A percentile compares a stretch with the other conserved stretches of the same genome.
phyloP scores from a whole-genome alignment of 108 stramenopile species.

The Cylindrotheca fusiformis region DNA sequence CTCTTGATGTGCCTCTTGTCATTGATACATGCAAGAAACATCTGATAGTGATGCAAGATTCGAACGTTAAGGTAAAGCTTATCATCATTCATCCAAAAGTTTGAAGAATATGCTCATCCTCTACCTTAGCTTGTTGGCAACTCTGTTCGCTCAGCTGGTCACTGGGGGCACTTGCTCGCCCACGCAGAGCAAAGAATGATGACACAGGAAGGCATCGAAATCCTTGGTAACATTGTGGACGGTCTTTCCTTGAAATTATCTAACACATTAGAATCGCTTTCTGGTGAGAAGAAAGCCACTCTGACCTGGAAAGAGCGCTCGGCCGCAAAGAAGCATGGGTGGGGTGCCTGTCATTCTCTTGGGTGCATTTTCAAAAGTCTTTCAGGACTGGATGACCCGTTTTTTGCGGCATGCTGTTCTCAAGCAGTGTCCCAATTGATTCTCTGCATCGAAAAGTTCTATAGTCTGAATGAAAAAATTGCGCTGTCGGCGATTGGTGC shows the following conservation, averaged over 20 bases:
- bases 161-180: slow-evolving; percentile 44
- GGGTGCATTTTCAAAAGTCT: slow-evolving; percentile 17
- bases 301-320: slow-evolving; percentile 75
- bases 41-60: slow-evolving; percentile 32
- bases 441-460: slow-evolving; percentile 13
- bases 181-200: slow-evolving; percentile 8
- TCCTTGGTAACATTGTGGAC: slow-evolving; percentile 21
- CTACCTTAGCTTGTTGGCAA: slow-evolving; percentile 50
- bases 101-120: too few species aligned
- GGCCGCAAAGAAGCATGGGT: slow-evolving; percentile 65
- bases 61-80: slow-evolving; percentile 52
- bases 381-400: background rate
- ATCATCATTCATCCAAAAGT: background rate
- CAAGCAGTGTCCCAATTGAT: background rate
- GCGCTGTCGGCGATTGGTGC: slow-evolving; percentile 28
- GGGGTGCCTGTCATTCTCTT: slow-evolving; percentile 66
- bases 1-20: slow-evolving; percentile 6
- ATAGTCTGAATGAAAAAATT: slow-evolving; percentile 24
- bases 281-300: slow-evolving; percentile 25
- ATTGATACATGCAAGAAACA: slow-evolving; percentile 21
- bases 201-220: slow-evolving; percentile 1
- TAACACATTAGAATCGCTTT: slow-evolving; percentile 37
- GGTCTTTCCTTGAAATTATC: slow-evolving; percentile 36
- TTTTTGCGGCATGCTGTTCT: background rate
- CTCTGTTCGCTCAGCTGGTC: slow-evolving; percentile 65